phyloP scores from a whole-genome alignment of 768 basidiomycete genomes.

The Boletellus sp. region DNA sequence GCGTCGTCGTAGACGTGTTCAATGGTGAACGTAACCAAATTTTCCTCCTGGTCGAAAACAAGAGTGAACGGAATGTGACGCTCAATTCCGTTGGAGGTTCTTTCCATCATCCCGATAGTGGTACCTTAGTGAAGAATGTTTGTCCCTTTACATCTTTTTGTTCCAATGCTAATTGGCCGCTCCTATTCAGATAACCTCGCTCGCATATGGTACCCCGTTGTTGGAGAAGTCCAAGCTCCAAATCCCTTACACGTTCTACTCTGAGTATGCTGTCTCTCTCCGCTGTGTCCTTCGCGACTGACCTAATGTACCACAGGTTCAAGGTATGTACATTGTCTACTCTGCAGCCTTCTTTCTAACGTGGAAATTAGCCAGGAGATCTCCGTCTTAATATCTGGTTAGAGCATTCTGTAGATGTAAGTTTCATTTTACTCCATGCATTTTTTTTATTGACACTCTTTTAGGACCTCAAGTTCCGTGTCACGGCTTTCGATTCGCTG shows the following conservation, averaged over 20 bases:
- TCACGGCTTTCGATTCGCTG: constrained; percentile 69
- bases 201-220: constrained; percentile 51
- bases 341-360: constrained; percentile 1
- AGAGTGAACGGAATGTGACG: constrained; percentile 67
- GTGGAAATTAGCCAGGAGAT: constrained; percentile 59
- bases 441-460: background rate
- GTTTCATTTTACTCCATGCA: constrained; percentile 13
- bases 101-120: constrained; percentile 60
- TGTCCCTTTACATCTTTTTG: constrained; percentile 13
- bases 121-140: constrained; percentile 70
- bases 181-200: constrained; percentile 51
- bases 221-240: constrained; percentile 55
- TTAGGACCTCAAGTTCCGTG: constrained; percentile 57
- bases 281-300: background rate
- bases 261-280: constrained; percentile 57
- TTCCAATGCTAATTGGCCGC: background rate
- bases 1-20: constrained; percentile 58
- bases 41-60: constrained; percentile 67
- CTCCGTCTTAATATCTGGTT: constrained; percentile 71
- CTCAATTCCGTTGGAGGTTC: constrained; percentile 63
- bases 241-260: constrained; percentile 71
- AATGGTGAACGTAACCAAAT: constrained; percentile 80
- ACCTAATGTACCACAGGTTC: constrained; percentile 41
- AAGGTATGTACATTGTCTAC: constrained; percentile 41
- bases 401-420: constrained; percentile 64